Conservation (phyloP, 371 early-diverging fungal genomes). For the Dipsacomyces acuminosporus region DNA sequence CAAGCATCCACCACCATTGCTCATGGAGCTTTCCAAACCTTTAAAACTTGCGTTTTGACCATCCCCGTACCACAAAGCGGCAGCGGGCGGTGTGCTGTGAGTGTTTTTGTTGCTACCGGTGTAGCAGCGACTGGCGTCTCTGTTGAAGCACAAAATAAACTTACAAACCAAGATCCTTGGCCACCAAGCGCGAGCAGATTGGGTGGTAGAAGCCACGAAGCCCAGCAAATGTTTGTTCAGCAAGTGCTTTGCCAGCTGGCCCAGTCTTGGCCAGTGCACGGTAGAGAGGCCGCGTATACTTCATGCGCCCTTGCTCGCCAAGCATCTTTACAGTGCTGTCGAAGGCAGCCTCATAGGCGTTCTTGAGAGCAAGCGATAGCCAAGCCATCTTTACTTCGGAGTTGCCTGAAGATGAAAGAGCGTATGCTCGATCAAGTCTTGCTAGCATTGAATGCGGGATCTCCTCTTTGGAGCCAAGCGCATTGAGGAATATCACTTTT, state of each 20-base stretch:
- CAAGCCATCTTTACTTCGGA: conserved; percentile 80
- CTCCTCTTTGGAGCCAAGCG: conserved; percentile 56
- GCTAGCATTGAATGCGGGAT: conserved; percentile 54
- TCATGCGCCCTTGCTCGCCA: conserved; percentile 86
- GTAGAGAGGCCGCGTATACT: conserved; percentile 78
- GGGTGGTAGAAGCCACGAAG: conserved; percentile 82
- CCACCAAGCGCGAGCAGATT: conserved; percentile 71
- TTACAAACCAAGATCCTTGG: conserved; percentile 62
- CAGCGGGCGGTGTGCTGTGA: too few relatives aligned
- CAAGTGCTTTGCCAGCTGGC: conserved; percentile 58
- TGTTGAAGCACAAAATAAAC: too few relatives aligned
- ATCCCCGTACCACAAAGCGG: too few relatives aligned
- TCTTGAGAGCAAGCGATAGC: conserved; percentile 72
- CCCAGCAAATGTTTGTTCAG: conserved; percentile 68
- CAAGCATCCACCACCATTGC: too few relatives aligned
- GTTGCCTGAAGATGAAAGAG: conserved; percentile 61
- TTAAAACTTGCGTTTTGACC: too few relatives aligned
- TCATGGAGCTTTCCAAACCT: too few relatives aligned
- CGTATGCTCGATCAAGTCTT: conserved; percentile 66
- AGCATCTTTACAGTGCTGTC: conserved; percentile 69
- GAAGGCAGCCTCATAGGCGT: conserved; percentile 69
- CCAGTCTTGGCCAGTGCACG: conserved; percentile 28
- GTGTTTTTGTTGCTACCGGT: too few relatives aligned
- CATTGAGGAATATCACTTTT: conserved; percentile 77
- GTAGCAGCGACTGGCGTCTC: too few relatives aligned